Conservation (phyloP, 352 stramenopile genomes). For the Peronosclerospora sorghi region DNA sequence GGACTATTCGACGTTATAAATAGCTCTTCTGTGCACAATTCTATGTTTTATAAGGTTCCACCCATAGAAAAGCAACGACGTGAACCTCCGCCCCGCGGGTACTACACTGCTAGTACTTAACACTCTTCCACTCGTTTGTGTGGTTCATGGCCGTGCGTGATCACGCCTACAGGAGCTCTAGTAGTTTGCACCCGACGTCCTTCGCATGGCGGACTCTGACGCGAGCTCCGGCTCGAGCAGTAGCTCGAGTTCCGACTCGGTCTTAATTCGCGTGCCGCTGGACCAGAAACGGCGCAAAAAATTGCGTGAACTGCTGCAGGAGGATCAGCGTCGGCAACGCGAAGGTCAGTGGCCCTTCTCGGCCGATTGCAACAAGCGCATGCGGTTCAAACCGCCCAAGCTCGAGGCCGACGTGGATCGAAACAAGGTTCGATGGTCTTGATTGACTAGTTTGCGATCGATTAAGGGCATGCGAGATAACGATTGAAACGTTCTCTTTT, state of each 20-base stretch:
- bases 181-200: not conserved
- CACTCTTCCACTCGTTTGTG: too few species aligned
- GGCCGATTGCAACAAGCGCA: not conserved
- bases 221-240: constrained; percentile 43
- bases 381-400: not conserved
- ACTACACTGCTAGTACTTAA: too few species aligned
- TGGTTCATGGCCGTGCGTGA: too few species aligned
- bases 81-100: too few species aligned
- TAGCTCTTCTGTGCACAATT: too few species aligned
- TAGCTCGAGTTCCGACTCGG: constrained; percentile 59
- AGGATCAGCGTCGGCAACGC: constrained; percentile 19
- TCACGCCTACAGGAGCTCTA: too few species aligned
- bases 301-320: constrained; percentile 39
- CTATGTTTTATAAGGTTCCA: too few species aligned
- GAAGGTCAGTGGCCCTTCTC: constrained; percentile 5
- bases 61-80: too few species aligned
- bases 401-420: constrained; percentile 9
- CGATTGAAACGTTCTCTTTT: too few species aligned
- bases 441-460: too few species aligned
- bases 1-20: too few species aligned
- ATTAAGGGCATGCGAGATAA: too few species aligned
- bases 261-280: constrained; percentile 62
- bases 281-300: constrained; percentile 52
- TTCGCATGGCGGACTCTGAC: constrained; percentile 21
- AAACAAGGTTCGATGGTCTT: constrained; percentile 13